phyloP scores from a whole-genome alignment of 2,329 filamentous ascomycete genomes.

The Exophiala xenobiotica region DNA sequence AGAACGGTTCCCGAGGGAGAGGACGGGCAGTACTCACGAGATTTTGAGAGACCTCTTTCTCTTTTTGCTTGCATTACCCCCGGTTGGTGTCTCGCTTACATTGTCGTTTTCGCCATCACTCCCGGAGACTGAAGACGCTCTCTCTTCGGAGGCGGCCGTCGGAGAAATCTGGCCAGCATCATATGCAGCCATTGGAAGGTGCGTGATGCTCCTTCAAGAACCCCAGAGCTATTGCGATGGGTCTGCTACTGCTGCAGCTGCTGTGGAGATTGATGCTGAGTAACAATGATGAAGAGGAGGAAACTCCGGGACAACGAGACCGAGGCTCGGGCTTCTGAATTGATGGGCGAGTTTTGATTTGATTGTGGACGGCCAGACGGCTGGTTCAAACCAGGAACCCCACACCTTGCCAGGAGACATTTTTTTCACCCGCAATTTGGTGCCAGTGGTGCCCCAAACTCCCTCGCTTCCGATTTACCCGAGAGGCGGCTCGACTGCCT shows the following conservation, averaged over 20 bases:
- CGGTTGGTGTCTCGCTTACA: constrained; percentile 1
- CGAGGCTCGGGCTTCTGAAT: constrained; percentile 16
- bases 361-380: not conserved
- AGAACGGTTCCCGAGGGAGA: not conserved
- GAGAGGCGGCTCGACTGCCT: too few species aligned
- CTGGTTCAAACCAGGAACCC: not conserved
- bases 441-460: not conserved
- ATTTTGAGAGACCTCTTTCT: constrained; percentile 53
- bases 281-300: constrained; percentile 2
- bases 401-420: not conserved
- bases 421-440: constrained; percentile 2
- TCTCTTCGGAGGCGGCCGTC: constrained; percentile 22
- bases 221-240: not conserved
- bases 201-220: not conserved
- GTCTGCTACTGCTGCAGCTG: constrained; percentile 2
- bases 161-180: constrained; percentile 18
- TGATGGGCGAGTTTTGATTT: not conserved
- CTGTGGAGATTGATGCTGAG: not conserved
- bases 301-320: constrained; percentile 7
- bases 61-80: constrained; percentile 40
- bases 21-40: constrained; percentile 20
- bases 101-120: constrained; percentile 25
- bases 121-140: constrained; percentile 20
- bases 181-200: constrained; percentile 19
- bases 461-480: too few species aligned